These are phyloP conservation scores for Rhizophagus sp. DNA, from an alignment of 192 early-diverging fungal genomes.

Conservation along the genomic window DNA sequence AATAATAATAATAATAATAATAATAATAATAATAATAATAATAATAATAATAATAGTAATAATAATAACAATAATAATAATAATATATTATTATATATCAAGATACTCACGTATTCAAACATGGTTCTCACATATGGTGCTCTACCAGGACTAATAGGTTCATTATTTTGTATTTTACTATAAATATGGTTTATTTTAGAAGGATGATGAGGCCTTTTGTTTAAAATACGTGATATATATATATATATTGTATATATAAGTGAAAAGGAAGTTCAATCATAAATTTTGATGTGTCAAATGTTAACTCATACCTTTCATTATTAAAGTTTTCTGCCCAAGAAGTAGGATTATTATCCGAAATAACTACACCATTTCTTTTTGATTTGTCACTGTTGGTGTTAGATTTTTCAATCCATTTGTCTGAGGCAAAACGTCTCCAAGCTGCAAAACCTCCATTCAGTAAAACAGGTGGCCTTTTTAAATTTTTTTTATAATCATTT, in stretches of 20 bases:
- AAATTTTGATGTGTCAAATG: neutral
- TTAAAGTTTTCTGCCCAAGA: neutral
- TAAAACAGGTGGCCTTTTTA: conserved; percentile 63
- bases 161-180: neutral
- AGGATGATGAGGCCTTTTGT: neutral
- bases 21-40: too few relatives aligned
- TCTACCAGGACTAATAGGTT: neutral
- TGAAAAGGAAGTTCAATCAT: neutral
- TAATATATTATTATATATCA: neutral
- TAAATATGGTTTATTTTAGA: neutral
- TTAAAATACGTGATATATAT: neutral
- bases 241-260: too few relatives aligned
- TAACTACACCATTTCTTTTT: conserved; percentile 31
- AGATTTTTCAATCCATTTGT: conserved; percentile 42
- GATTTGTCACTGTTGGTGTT: conserved; percentile 24
- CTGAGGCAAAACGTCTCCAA: conserved; percentile 62
- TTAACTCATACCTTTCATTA: neutral
- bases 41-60: too few relatives aligned
- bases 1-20: too few relatives aligned
- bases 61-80: too few relatives aligned
- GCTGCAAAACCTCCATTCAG: conserved; percentile 79
- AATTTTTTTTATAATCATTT: conserved; percentile 53
- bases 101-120: neutral
- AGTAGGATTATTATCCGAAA: conserved; percentile 10
- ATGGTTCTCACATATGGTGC: neutral